These are phyloP conservation scores for Anthoceros angustus DNA, from an alignment of 225 moss, liverwort and hornwort genomes.

Conservation along the genomic window DNA sequence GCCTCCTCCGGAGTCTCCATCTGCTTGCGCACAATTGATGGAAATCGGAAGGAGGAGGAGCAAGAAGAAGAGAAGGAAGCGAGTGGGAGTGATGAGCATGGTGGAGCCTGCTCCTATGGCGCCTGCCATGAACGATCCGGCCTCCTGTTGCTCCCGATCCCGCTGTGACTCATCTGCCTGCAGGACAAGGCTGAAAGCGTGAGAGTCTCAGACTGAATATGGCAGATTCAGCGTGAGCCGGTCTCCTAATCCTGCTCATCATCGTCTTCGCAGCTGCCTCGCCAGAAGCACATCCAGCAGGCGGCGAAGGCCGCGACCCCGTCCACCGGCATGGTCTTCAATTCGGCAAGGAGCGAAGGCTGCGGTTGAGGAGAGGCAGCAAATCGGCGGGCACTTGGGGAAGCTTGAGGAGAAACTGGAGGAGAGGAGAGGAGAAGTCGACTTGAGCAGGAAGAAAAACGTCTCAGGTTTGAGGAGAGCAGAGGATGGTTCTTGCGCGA, in stretches of 20 bases:
- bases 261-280: neutral
- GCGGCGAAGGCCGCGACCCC: neutral
- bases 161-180: neutral
- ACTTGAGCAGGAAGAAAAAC: neutral
- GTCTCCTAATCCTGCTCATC: neutral
- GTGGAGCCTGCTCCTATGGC: too few relatives aligned
- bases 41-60: too few relatives aligned
- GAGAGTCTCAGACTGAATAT: too few relatives aligned
- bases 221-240: neutral
- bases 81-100: too few relatives aligned
- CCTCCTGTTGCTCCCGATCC: neutral
- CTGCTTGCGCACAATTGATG: too few relatives aligned
- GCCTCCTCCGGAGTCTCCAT: too few relatives aligned
- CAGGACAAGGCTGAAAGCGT: neutral
- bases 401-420: too few relatives aligned
- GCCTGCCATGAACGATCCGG: too few relatives aligned
- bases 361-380: neutral
- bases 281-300: conserved; percentile 3
- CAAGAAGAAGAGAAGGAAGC: too few relatives aligned
- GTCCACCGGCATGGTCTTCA: neutral
- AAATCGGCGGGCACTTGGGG: neutral
- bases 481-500: neutral
- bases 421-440: too few relatives aligned
- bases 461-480: neutral
- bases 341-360: neutral